Evolutionary conservation across 2,329 filamentous ascomycete species (phyloP).

Genomic region (Ceratocystis harringtonii): DNA sequence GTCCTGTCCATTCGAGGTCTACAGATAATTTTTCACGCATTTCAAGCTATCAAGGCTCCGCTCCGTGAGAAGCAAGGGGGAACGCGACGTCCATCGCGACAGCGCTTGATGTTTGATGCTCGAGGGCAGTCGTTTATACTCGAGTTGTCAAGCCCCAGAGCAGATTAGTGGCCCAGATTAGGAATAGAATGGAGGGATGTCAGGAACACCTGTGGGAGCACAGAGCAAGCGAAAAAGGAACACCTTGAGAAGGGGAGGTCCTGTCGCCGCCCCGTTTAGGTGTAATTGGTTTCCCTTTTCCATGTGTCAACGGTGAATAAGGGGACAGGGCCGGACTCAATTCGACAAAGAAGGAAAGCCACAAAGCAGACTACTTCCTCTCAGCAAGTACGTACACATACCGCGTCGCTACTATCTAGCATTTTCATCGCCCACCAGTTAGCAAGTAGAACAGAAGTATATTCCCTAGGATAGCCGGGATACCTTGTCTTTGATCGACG

Average conservation of each 20-base stretch:
- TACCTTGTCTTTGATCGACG: constrained; percentile 4
- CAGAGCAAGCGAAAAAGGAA: constrained; percentile 5
- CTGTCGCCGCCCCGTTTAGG: background rate
- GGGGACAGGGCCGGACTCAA: background rate
- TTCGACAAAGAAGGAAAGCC: background rate
- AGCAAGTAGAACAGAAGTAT: background rate
- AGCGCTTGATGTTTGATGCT: background rate
- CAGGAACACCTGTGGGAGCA: constrained; percentile 5
- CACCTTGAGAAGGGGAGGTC: background rate
- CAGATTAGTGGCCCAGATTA: constrained; percentile 7
- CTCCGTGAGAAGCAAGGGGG: background rate
- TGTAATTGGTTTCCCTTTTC: background rate
- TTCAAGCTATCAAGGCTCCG: background rate
- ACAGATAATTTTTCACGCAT: background rate
- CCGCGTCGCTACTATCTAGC: too few relatives aligned
- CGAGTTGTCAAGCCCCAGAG: background rate
- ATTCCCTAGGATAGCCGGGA: background rate
- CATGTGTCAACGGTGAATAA: background rate
- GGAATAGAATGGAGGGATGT: constrained; percentile 11
- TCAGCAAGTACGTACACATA: background rate
- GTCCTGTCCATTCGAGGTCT: background rate
- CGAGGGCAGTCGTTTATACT: background rate
- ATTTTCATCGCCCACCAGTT: background rate
- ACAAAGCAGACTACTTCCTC: background rate
- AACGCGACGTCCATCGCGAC: background rate